Base-by-base conservation (phyloP, 176 grass and related monocot genomes). In the Musa itinerans region DNA sequence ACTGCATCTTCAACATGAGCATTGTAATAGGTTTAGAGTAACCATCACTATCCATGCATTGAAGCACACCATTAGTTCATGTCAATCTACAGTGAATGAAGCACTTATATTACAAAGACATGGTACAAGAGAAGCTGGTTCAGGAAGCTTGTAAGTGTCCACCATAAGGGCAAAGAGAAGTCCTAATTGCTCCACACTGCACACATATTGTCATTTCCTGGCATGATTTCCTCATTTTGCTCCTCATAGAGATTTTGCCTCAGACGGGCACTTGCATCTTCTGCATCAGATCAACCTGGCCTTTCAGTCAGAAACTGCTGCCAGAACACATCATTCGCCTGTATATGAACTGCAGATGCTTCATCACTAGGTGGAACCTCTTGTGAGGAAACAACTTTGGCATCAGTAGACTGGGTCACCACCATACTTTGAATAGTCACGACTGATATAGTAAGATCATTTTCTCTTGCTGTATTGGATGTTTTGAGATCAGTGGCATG, bases 351-450 rank as follows among this genome's bases (percentile, higher is more conserved):
- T 17, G 53, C 10, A 17, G 72, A 73, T 77, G 74, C 78, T 48
- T 85, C 90, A n/a, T 54, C 55, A 50, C 81, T 79, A 64, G 53
- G 68, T 0, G 72, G 59, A 66, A 67, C 52, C 63, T 62, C 59
- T 75, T 74, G 17, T 14, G 54, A 56, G 25, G 1, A 34, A 16
- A 55, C 13, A 55, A 71, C 62, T 53, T 78, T 83, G 56, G 55
- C 43, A 17, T 48, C 78, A 23, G 53, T 23, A 15, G 51, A 11
- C 54, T 68, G 71, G 48, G 5, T 26, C 21, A 69, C 43, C 72
- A 70, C 43, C 72, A 70, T 49, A 63, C 72, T 75, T 19, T 72
- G 81, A 52, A 49, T 86, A 73, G 63, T 68, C 68, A 43, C 66
- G 2, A 78, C 21, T 15, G n/a, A 27, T 68, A 56, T 84, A 76